Percentiles rank a stretch among this genome's conserved stretches.
phyloP scores from a whole-genome alignment of 805 yeast species.

The Saccharomycopsis synnaedendra region DNA sequence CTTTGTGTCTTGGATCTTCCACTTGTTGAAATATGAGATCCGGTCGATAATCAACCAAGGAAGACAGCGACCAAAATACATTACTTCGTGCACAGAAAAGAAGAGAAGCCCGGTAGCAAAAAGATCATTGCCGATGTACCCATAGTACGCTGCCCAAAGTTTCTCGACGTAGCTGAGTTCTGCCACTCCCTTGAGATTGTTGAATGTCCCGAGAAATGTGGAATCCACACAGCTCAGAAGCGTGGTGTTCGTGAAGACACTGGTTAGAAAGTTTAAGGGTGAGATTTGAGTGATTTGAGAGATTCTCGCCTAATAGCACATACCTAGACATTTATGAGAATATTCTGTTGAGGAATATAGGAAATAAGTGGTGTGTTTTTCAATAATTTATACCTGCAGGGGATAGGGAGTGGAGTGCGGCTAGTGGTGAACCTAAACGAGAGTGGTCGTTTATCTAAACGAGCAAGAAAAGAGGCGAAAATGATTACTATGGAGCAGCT shows the following conservation, averaged over 20 bases:
- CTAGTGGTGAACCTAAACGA: too few relatives aligned
- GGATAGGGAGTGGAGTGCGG: too few relatives aligned
- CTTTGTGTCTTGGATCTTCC: slow-evolving; percentile 63
- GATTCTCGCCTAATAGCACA: not conserved
- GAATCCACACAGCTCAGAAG: not conserved
- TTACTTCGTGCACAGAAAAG: slow-evolving; percentile 53
- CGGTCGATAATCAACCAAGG: slow-evolving; percentile 69
- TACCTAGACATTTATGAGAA: not conserved
- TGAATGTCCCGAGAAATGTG: slow-evolving; percentile 3
- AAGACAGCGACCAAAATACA: slow-evolving; percentile 68
- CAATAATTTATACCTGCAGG: too few relatives aligned
- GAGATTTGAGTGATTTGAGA: not conserved
- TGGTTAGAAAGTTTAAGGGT: not conserved
- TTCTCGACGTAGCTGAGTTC: slow-evolving; percentile 27
- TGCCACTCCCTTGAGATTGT: not conserved
- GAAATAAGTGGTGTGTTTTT: not conserved
- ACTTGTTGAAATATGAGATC: slow-evolving; percentile 58
- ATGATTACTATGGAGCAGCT: too few relatives aligned
- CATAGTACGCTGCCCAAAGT: slow-evolving; percentile 62
- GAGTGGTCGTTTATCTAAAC: too few relatives aligned
- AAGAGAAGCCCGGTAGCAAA: slow-evolving; percentile 67
- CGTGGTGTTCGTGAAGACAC: slow-evolving; percentile 4
- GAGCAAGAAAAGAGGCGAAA: too few relatives aligned
- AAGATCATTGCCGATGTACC: slow-evolving; percentile 55
- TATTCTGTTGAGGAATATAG: slow-evolving; percentile 6